Conservation (phyloP, 495 filamentous ascomycete genomes). For the Aspergillus wentii region DNA sequence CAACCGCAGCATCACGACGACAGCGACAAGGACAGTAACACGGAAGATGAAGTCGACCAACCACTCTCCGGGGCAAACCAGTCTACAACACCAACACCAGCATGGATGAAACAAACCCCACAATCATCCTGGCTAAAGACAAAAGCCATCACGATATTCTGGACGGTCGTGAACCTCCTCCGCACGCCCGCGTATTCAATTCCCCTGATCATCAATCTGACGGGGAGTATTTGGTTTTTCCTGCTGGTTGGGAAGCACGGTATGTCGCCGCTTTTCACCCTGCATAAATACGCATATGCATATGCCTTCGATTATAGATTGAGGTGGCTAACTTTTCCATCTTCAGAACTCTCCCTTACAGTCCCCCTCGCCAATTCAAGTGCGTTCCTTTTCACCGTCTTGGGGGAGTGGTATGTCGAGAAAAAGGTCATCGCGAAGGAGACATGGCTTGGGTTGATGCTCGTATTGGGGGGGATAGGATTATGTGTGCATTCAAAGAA, state of each 20-base stretch:
- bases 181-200: conserved; percentile 77
- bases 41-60: conserved; percentile 17
- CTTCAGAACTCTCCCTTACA: conserved; percentile 78
- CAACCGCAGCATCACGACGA: conserved; percentile 5
- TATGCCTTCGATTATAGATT: too few species aligned
- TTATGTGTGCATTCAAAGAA: conserved; percentile 71
- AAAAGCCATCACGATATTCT: conserved; percentile 54
- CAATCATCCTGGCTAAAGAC: conserved; percentile 45
- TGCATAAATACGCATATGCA: background rate
- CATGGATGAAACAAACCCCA: conserved; percentile 22
- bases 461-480: conserved; percentile 79
- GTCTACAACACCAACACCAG: conserved; percentile 8
- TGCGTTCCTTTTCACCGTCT: conserved; percentile 90
- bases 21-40: conserved; percentile 3
- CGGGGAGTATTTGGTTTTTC: conserved; percentile 97
- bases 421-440: conserved; percentile 81
- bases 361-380: conserved; percentile 93
- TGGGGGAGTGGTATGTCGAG: conserved; percentile 94
- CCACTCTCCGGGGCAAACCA: conserved; percentile 11
- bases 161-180: conserved; percentile 73
- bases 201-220: conserved; percentile 83
- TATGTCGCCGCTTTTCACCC: conserved; percentile 26
- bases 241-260: conserved; percentile 87
- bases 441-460: conserved; percentile 82
- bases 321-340: too few species aligned